Conservation (phyloP, 2,329 filamentous ascomycete species). For the Remersonia thermophila region DNA sequence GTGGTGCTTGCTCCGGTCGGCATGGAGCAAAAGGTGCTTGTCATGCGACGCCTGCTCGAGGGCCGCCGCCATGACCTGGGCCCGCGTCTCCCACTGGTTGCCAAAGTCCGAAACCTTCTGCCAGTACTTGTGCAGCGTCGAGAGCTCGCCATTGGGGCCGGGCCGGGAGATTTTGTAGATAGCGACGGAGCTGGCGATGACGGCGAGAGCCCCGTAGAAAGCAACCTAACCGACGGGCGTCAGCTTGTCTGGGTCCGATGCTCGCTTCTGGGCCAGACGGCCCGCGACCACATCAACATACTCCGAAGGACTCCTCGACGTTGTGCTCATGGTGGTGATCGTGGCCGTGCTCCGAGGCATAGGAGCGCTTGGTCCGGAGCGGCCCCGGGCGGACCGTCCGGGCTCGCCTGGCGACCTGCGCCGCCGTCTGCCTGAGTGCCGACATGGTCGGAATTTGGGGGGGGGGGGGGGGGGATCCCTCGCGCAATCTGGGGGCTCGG, state of each 20-base stretch:
- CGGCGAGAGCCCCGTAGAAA: constrained; percentile 34
- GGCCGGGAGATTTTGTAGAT: constrained; percentile 39
- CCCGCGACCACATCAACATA: constrained; percentile 26
- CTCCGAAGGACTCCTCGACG: constrained; percentile 43
- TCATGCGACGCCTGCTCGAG: constrained; percentile 46
- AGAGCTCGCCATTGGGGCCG: constrained; percentile 37
- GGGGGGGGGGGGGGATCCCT: not conserved
- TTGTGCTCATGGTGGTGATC: constrained; percentile 27
- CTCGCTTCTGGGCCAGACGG: not conserved
- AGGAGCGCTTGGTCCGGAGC: constrained; percentile 31
- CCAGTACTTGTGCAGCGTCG: constrained; percentile 34
- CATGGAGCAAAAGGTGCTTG: constrained; percentile 40
- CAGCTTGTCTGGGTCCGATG: constrained; percentile 1
- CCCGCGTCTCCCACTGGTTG: constrained; percentile 40
- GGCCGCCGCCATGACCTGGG: constrained; percentile 37
- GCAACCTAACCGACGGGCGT: constrained; percentile 28
- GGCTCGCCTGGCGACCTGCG: constrained; percentile 26
- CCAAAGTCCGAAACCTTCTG: constrained; percentile 34
- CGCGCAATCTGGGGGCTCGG: constrained; percentile 4
- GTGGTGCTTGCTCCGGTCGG: constrained; percentile 32
- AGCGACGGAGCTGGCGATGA: constrained; percentile 31
- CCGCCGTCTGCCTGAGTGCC: constrained; percentile 25
- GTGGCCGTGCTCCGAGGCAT: constrained; percentile 41
- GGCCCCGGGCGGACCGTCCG: constrained; percentile 22
- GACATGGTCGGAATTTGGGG: constrained; percentile 21